Evolutionary conservation across 805 yeast species (phyloP).

Genomic region (Candida piceae): DNA sequence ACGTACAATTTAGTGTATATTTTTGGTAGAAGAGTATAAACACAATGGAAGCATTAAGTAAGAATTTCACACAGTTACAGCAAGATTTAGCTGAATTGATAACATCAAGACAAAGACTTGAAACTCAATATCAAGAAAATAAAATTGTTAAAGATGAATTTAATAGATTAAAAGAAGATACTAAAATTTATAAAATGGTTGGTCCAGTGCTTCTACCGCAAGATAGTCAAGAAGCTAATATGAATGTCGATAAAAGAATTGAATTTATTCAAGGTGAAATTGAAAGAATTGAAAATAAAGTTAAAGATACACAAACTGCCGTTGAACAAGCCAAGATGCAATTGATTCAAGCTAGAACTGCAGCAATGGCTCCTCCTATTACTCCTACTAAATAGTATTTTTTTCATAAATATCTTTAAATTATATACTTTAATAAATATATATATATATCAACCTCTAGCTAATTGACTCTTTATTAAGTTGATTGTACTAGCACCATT

Average conservation of each 20-base stretch:
- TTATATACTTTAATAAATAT: constrained; percentile 3
- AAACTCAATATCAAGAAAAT: constrained; percentile 92
- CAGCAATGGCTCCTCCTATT: constrained; percentile 5
- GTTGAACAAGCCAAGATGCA: constrained; percentile 58
- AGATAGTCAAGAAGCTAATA: constrained; percentile 72
- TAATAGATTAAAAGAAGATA: constrained; percentile 46
- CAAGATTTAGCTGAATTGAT: constrained; percentile 43
- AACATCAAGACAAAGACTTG: constrained; percentile 76
- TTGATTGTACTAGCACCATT: constrained; percentile 60
- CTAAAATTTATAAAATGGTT: constrained; percentile 81
- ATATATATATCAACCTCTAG: constrained; percentile 43
- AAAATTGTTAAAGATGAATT: constrained; percentile 85
- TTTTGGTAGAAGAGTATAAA: too few relatives aligned
- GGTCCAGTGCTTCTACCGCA: constrained; percentile 94
- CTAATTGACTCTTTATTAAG: constrained; percentile 63
- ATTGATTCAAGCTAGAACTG: constrained; percentile 17
- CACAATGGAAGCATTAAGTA: constrained; percentile 20
- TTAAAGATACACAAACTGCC: constrained; percentile 48
- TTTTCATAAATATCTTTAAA: not conserved
- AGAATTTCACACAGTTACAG: constrained; percentile 24
- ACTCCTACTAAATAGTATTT: not conserved
- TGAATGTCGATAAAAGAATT: constrained; percentile 82
- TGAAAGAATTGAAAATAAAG: constrained; percentile 65
- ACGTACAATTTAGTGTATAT: too few relatives aligned
- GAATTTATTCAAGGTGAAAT: constrained; percentile 84